A percentile compares a stretch with the other conserved stretches of the same genome.
These are phyloP conservation scores for Saccharomyces hybrid DNA, from an alignment of 1,139 yeast species.

Conservation along the genomic window DNA sequence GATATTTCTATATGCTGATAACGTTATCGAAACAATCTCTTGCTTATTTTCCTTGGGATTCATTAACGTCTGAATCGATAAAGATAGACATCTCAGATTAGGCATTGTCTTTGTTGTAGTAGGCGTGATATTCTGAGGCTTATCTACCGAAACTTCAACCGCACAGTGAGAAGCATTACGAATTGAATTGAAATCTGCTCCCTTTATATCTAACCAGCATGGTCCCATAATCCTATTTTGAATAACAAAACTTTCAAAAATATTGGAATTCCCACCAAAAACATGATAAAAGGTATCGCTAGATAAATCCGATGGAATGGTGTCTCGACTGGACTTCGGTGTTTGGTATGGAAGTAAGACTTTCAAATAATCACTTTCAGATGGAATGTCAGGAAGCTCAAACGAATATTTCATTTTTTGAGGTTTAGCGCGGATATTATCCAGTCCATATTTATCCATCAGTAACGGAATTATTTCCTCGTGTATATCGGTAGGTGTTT, in stretches of 20 bases:
- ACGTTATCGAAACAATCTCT: conserved; percentile 78
- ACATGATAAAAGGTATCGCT: conserved; percentile 76
- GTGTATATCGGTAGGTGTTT: conserved; percentile 59
- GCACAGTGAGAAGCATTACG: conserved; percentile 75
- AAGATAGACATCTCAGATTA: conserved; percentile 61
- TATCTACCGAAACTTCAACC: conserved; percentile 55
- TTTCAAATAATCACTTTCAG: conserved; percentile 72
- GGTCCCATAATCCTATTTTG: conserved; percentile 93
- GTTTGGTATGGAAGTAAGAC: conserved; percentile 67
- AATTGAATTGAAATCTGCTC: conserved; percentile 53
- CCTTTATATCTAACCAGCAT: conserved; percentile 77
- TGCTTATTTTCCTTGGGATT: conserved; percentile 66
- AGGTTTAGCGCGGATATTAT: conserved; percentile 60
- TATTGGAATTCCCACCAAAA: conserved; percentile 67
- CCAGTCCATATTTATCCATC: conserved; percentile 55
- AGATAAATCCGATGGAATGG: conserved; percentile 54
- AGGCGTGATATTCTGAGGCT: conserved; percentile 46
- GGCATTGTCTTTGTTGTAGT: conserved; percentile 47
- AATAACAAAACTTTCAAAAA: conserved; percentile 81
- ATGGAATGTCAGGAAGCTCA: conserved; percentile 74
- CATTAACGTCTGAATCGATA: conserved; percentile 75
- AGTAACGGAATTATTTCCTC: conserved; percentile 66
- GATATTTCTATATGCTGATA: conserved; percentile 58
- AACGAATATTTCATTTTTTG: conserved; percentile 79
- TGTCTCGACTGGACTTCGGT: conserved; percentile 42